Base-by-base conservation (phyloP, 169 alveolate genomes). In the Eimeria acervulina region DNA sequence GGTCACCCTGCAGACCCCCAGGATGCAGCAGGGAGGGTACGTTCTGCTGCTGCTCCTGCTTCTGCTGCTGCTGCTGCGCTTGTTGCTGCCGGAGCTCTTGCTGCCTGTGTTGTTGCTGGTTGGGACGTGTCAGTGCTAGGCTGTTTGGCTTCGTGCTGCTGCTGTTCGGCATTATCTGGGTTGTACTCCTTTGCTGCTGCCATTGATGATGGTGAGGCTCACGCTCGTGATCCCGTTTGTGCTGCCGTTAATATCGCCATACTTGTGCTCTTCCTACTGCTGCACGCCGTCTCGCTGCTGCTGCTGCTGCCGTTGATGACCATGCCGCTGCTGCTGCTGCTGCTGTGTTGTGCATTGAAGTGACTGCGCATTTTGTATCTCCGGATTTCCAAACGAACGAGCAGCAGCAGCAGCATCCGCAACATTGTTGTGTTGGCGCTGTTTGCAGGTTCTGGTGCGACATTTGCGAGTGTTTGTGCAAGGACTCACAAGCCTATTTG, bases 401-500 rank as follows among this genome's bases (percentile, higher is more conserved):
- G 36, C 72, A 15, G 33, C 36, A 17, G 68, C 68, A 68, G 42
- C 80, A 26, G 21, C 80, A 8, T 13, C 80, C 7, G 4, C 26
- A 31, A 17, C 52, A 36, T 19, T 19, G 42, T 31, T 66, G 78
- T n/a, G 68, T 63, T 66, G 68, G 1, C 19, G 19, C 28, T 83
- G 80, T 36, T 19, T 68, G 59, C 93, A 93, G 96, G 88, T 93
- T 93, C 94, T 98, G 97, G 96, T 98, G 99, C 95, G 97, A 98
- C 78, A 90, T 96, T 28, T 98, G 99, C 96, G 98, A 98, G 88
- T 98, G 99, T 52, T 96, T 97, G 26, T 93, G 98, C 52, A 98
- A 98, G 92, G 99, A 98, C 95, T 97, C 99, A 17, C 98, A 98
- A 63, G 97, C 99, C 6, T 99, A 98, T 96, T 90, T 98, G 92